Base-by-base conservation (phyloP, 2,329 filamentous ascomycete species). In the Stemphylium vesicarium region DNA sequence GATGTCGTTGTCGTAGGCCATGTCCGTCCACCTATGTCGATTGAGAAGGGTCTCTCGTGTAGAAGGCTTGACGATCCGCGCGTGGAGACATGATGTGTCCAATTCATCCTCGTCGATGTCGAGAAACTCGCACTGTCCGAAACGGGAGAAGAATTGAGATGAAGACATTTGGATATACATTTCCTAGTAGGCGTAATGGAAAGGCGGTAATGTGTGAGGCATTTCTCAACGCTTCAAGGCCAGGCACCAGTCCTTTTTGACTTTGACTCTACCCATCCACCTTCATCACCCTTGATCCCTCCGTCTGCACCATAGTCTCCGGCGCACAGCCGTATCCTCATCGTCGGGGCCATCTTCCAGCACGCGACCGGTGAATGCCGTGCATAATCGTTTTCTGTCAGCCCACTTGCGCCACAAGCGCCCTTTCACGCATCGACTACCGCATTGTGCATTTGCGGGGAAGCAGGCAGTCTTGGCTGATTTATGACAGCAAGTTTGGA, bases 81-180 rank as follows among this genome's bases (percentile, higher is more conserved):
- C 61, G 11, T 69, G 58, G 7, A 74, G 61, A 37, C 59, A 60
- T 18, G 66, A 64, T 3, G 65, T 71, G 33, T 74, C 68, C 18
- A 74, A 50, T n/a, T 72, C 67, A 16, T 69, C 57, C 37, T 65
- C 62, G 26, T 71, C 64, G n/a, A 75, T 57, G 16, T 70, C 63
- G 15, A 73, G 33, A 29, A 75, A 69, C 18, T 65, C 62, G 57
- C 64, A 68, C 22, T 72, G 68, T 33, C 62, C 63, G 39, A 61
- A 62, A 16, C 62, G 60, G 18, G 62, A 45, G 42, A 59, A 63
- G 57, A 51, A 63, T 22, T 56, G 59, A 10, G 53, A 32, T 15
- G 51, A 33, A 53, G 60, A 58, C 66, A 66, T 66, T 11, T 46
- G 57, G 40, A 67, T 50, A 44, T 55, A 57, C 57, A 63, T 65